phyloP scores from a whole-genome alignment of 164 flowering plant genomes.

The Houttuynia cordata region DNA sequence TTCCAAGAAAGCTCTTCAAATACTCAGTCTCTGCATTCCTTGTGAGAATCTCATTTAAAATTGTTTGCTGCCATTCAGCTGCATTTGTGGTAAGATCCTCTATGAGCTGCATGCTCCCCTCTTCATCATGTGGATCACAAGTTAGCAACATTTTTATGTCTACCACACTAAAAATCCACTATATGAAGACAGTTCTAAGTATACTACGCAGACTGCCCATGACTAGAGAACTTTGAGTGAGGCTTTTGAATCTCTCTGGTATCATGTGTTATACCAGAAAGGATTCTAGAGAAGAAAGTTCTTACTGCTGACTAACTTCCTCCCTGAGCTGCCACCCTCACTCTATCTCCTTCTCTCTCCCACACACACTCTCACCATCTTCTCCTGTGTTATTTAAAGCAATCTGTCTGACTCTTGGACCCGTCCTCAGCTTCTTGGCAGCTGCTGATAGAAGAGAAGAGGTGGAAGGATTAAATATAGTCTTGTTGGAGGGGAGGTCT shows the following conservation, averaged over 20 bases:
- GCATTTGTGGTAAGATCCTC: slow-evolving; percentile 44
- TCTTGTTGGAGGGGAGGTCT: slow-evolving; percentile 21
- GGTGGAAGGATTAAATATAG: slow-evolving; percentile 27
- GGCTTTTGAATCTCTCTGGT: no score
- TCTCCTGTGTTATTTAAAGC: slow-evolving; percentile 4
- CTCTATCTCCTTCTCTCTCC: neutral
- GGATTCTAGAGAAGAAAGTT: slow-evolving; percentile 9
- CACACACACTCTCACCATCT: neutral
- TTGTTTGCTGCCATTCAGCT: slow-evolving; percentile 24
- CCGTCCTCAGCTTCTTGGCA: slow-evolving; percentile 17
- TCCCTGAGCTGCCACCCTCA: slow-evolving; percentile 2
- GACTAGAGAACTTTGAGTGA: no score
- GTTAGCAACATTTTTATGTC: slow-evolving; percentile 23
- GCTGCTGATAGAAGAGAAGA: slow-evolving; percentile 15
- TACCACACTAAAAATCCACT: neutral
- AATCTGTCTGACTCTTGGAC: slow-evolving; percentile 1
- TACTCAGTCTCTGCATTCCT: slow-evolving; percentile 41
- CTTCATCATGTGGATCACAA: slow-evolving; percentile 37
- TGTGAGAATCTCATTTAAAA: slow-evolving; percentile 31
- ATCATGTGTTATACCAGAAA: neutral
- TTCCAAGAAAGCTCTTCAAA: slow-evolving; percentile 24
- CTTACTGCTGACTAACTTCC: slow-evolving; percentile 8
- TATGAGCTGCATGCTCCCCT: slow-evolving; percentile 31
- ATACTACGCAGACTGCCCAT: neutral
- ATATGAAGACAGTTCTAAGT: neutral